Conservation (phyloP, 257 asterid species). For the Handroanthus guayacan region DNA sequence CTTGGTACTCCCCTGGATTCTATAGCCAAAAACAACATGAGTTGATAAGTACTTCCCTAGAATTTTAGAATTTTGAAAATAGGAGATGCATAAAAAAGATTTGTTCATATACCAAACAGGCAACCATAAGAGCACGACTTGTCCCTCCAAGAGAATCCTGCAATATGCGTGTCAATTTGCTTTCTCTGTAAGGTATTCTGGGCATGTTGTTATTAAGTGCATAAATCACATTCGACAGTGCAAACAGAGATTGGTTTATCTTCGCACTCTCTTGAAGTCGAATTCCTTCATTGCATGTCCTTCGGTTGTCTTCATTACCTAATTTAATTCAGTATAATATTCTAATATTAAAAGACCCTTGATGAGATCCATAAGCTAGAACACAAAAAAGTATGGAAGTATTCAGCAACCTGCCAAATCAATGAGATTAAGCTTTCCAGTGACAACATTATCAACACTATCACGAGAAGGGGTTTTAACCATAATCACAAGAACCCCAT, state of each 20-base stretch:
- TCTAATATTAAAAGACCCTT: conserved; percentile 19
- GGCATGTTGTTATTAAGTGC: conserved; percentile 74
- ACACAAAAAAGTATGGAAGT: not conserved
- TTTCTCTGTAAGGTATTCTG: conserved; percentile 85
- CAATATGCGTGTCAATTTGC: conserved; percentile 89
- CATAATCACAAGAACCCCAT: conserved; percentile 68
- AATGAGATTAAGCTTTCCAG: conserved; percentile 87
- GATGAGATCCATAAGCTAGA: conserved; percentile 2
- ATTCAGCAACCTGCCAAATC: conserved; percentile 84
- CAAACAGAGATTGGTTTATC: conserved; percentile 92
- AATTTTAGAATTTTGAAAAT: not conserved
- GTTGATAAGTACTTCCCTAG: conserved; percentile 11
- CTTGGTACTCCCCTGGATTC: conserved; percentile 97
- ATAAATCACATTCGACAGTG: conserved; percentile 82
- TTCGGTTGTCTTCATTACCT: conserved; percentile 93
- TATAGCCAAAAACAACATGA: conserved; percentile 31
- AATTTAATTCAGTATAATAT: conserved; percentile 27
- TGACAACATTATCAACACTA: conserved; percentile 39
- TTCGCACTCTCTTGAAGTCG: conserved; percentile 93
- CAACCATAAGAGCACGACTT: conserved; percentile 84
- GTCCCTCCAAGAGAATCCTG: conserved; percentile 98
- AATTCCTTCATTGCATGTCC: conserved; percentile 79
- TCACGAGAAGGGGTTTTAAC: conserved; percentile 55
- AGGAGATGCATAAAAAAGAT: not conserved
- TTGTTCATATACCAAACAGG: conserved; percentile 73